Conservation (phyloP, 1,284 basidiomycete species). For the Cryptococcus jaspeensis region DNA sequence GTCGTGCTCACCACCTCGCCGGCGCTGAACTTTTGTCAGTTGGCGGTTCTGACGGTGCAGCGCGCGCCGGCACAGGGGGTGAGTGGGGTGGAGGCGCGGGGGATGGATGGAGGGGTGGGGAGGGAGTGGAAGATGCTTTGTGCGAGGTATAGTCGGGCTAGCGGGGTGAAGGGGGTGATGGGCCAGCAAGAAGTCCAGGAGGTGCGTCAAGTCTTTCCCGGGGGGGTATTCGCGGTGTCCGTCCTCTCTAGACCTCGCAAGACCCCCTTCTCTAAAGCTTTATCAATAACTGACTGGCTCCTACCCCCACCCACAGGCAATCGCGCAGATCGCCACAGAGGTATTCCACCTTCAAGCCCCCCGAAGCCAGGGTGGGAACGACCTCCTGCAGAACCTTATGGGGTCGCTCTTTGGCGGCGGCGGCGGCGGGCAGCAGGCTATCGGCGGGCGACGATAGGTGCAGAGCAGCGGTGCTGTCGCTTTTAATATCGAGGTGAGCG, state of each 20-base stretch:
- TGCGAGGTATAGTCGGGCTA: slow-evolving; percentile 63
- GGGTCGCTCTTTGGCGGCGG: slow-evolving; percentile 77
- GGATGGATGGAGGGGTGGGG: slow-evolving; percentile 57
- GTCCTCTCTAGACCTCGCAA: neutral
- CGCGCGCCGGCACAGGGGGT: slow-evolving; percentile 62
- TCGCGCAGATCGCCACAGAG: slow-evolving; percentile 60
- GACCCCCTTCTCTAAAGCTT: too few species aligned
- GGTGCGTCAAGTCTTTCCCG: too few species aligned
- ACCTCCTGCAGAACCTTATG: slow-evolving; percentile 78
- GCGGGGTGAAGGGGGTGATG: slow-evolving; percentile 61
- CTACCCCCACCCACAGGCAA: slow-evolving; percentile 49
- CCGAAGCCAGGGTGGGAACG: slow-evolving; percentile 61
- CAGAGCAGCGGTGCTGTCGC: too few species aligned
- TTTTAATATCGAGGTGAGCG: too few species aligned
- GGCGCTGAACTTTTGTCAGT: slow-evolving; percentile 79
- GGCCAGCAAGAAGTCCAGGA: slow-evolving; percentile 68
- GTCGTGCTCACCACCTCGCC: slow-evolving; percentile 69
- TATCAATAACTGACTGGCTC: neutral
- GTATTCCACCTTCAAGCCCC: slow-evolving; percentile 80
- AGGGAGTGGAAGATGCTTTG: slow-evolving; percentile 74
- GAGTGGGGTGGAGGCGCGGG: slow-evolving; percentile 56
- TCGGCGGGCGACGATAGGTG: too few species aligned
- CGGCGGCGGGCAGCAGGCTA: too few species aligned
- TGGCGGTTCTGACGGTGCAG: slow-evolving; percentile 79
- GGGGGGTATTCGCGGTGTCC: neutral